Percentiles rank a stretch among this genome's conserved stretches.
Evolutionary conservation across 2,329 filamentous ascomycete genomes (phyloP).

Genomic region (Diatrype stigma): DNA sequence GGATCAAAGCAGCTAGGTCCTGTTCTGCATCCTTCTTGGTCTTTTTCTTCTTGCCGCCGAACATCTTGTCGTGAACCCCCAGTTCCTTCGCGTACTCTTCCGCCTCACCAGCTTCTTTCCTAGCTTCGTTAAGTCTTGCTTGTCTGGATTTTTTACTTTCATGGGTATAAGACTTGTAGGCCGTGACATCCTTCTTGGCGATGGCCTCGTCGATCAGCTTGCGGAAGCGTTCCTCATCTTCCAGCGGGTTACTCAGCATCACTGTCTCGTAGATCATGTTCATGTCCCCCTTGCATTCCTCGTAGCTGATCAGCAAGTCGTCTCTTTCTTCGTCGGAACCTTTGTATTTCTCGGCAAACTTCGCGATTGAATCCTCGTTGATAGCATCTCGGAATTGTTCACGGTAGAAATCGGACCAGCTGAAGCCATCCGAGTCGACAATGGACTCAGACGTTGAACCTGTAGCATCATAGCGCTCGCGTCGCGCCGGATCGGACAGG

Average conservation of each 20-base stretch:
- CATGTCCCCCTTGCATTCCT: conserved; percentile 69
- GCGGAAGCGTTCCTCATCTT: conserved; percentile 83
- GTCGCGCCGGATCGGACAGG: conserved; percentile 75
- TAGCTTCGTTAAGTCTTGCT: conserved; percentile 56
- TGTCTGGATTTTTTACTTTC: conserved; percentile 65
- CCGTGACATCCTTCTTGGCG: conserved; percentile 59
- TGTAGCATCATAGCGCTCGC: conserved; percentile 83
- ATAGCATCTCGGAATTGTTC: conserved; percentile 77
- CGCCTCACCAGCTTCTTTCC: conserved; percentile 67
- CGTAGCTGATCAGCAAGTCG: conserved; percentile 75
- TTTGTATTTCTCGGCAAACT: conserved; percentile 76
- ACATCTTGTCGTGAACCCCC: conserved; percentile 68
- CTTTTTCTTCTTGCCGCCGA: conserved; percentile 46
- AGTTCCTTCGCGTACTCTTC: conserved; percentile 71
- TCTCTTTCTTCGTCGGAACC: conserved; percentile 77
- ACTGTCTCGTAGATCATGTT: conserved; percentile 73
- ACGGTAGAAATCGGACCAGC: conserved; percentile 87
- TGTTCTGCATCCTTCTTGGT: conserved; percentile 46
- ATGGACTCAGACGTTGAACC: conserved; percentile 84
- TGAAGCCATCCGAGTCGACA: conserved; percentile 73
- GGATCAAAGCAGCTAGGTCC: conserved; percentile 69
- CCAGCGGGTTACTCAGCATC: conserved; percentile 79
- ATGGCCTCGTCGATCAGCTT: conserved; percentile 80
- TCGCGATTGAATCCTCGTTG: conserved; percentile 67
- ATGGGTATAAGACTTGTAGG: conserved; percentile 64